A percentile compares a stretch with the other conserved stretches of the same genome.
These are phyloP conservation scores for Myriosclerotinia curreyana DNA, from an alignment of 2,329 filamentous ascomycete species.

Conservation along the genomic window DNA sequence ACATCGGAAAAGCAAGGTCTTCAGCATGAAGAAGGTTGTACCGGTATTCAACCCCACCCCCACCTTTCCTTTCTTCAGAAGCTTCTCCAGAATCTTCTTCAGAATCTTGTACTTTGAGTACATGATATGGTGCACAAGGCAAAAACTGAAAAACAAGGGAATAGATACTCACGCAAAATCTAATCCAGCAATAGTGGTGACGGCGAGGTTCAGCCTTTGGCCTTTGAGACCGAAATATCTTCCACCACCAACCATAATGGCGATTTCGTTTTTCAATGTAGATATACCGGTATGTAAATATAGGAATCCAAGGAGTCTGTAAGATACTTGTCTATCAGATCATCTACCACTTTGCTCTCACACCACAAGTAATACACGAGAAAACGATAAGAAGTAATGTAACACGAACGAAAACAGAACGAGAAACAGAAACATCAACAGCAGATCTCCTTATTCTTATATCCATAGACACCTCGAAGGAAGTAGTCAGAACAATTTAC, in stretches of 20 bases:
- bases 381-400: neutral
- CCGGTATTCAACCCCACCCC: neutral
- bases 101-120: neutral
- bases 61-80: neutral
- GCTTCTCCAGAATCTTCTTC: constrained; percentile 4
- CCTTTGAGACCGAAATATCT: constrained; percentile 65
- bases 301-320: neutral
- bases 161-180: constrained; percentile 64
- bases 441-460: constrained; percentile 2
- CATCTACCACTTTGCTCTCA: neutral
- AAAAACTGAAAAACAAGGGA: constrained; percentile 32
- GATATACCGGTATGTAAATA: neutral
- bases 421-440: neutral
- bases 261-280: too few relatives aligned
- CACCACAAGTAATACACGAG: neutral
- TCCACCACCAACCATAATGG: constrained; percentile 26
- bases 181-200: constrained; percentile 68
- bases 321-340: neutral
- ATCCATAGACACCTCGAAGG: neutral
- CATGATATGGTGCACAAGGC: neutral
- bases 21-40: neutral
- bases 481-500: neutral
- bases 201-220: constrained; percentile 62
- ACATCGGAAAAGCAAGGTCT: constrained; percentile 7
- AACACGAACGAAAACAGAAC: neutral